These are phyloP conservation scores for Nematocida homosporus DNA, from an alignment of 371 early-diverging fungal species.

Conservation along the genomic window DNA sequence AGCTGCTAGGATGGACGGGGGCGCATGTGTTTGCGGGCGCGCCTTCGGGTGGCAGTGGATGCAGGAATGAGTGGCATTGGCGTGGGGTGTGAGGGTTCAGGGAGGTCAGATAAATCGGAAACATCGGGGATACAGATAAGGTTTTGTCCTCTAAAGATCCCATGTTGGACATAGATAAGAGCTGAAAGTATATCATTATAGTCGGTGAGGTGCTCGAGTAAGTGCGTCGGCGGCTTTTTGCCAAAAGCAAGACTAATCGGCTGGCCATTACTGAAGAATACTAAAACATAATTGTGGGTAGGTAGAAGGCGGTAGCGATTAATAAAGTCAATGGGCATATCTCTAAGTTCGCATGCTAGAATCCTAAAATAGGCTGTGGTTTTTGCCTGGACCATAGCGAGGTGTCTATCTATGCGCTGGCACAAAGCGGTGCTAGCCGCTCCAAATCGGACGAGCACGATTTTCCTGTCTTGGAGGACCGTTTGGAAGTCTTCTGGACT, in stretches of 20 bases:
- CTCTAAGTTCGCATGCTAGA: conserved; percentile 29
- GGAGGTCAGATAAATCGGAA: too few relatives aligned
- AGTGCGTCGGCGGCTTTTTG: conserved; percentile 11
- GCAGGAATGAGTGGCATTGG: too few relatives aligned
- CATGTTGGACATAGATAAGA: conserved; percentile 27
- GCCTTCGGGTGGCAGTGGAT: too few relatives aligned
- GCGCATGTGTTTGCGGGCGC: too few relatives aligned
- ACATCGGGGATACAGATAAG: conserved; percentile 21
- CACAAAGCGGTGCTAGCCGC: background rate
- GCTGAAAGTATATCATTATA: conserved; percentile 23
- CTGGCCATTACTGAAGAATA: conserved; percentile 21
- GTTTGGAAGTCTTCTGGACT: conserved; percentile 5
- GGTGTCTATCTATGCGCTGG: conserved; percentile 10
- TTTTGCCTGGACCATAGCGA: background rate
- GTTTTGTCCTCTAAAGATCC: conserved; percentile 13
- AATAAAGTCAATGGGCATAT: background rate
- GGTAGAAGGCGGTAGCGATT: conserved; percentile 16
- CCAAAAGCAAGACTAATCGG: conserved; percentile 24
- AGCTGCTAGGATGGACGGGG: too few relatives aligned
- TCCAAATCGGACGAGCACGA: conserved; percentile 45
- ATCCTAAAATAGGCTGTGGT: conserved; percentile 23
- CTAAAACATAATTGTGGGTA: background rate
- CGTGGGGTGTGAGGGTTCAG: too few relatives aligned
- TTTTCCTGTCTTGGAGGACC: conserved; percentile 3
- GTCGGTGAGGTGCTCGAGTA: conserved; percentile 1